phyloP scores from a whole-genome alignment of 495 filamentous ascomycete genomes.

The Penicillium robsamsonii region DNA sequence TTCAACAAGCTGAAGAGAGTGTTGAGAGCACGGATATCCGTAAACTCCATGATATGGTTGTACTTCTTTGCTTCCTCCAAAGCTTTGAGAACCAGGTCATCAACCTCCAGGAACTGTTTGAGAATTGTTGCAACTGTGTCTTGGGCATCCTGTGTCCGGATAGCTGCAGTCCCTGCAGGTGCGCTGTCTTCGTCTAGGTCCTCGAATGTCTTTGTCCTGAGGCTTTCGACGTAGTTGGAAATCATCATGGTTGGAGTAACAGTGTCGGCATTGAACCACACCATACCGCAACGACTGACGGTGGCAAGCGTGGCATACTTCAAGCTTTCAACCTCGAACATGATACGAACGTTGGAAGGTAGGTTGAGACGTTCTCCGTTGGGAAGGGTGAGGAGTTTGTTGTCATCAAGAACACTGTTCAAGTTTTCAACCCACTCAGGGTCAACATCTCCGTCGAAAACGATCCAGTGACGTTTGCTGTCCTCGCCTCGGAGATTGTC shows the following conservation, averaged over 20 bases:
- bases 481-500: constrained; percentile 98
- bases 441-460: constrained; percentile 98
- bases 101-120: constrained; percentile 67
- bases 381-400: constrained; percentile 92
- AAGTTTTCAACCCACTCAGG: constrained; percentile 99
- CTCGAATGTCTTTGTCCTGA: constrained; percentile 80
- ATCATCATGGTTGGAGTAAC: constrained; percentile 93
- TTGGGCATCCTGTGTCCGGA: constrained; percentile 74
- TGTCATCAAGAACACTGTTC: constrained; percentile 98
- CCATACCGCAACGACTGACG: constrained; percentile 98
- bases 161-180: constrained; percentile 73
- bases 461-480: constrained; percentile 95
- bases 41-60: constrained; percentile 98
- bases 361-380: constrained; percentile 97
- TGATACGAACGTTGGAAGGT: constrained; percentile 92
- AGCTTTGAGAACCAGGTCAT: constrained; percentile 74
- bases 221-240: constrained; percentile 78
- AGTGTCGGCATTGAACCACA: constrained; percentile 98
- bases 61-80: constrained; percentile 71
- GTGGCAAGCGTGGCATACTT: constrained; percentile 97
- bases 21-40: constrained; percentile 80
- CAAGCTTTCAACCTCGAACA: constrained; percentile 99
- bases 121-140: constrained; percentile 73
- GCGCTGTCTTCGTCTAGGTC: constrained; percentile 90
- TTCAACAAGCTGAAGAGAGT: constrained; percentile 95